phyloP scores from a whole-genome alignment of 1,284 basidiomycete genomes.

The Moesziomyces antarcticus region DNA sequence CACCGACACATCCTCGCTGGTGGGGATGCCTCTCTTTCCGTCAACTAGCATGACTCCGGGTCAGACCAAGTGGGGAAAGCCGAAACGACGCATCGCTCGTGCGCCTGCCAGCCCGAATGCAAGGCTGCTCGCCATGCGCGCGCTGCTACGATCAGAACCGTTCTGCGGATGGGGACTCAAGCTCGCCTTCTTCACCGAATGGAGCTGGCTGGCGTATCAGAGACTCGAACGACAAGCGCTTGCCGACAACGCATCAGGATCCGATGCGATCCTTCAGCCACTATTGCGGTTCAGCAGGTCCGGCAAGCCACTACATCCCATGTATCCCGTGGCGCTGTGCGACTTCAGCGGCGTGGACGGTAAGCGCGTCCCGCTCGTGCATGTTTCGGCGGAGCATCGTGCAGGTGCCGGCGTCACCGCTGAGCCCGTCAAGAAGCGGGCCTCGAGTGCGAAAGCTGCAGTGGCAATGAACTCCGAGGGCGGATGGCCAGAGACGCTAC shows the following conservation, averaged over 20 bases:
- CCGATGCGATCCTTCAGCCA: neutral
- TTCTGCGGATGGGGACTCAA: slow-evolving; percentile 63
- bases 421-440: slow-evolving; percentile 24
- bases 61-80: slow-evolving; percentile 27
- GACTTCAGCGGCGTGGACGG: slow-evolving; percentile 63
- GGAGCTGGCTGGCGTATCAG: slow-evolving; percentile 48
- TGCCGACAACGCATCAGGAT: neutral
- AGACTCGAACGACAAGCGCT: slow-evolving; percentile 10
- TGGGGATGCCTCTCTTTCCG: slow-evolving; percentile 47
- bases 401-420: slow-evolving; percentile 24
- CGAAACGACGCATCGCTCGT: slow-evolving; percentile 20
- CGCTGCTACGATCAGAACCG: slow-evolving; percentile 60
- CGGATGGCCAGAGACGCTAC: slow-evolving; percentile 29
- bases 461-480: slow-evolving; percentile 4
- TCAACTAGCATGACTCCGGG: slow-evolving; percentile 36
- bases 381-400: slow-evolving; percentile 19
- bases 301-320: slow-evolving; percentile 31
- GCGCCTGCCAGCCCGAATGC: slow-evolving; percentile 51
- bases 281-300: slow-evolving; percentile 26
- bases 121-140: slow-evolving; percentile 64
- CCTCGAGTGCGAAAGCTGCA: slow-evolving; percentile 9
- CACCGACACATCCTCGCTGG: slow-evolving; percentile 6
- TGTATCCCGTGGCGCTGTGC: slow-evolving; percentile 43
- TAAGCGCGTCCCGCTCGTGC: slow-evolving; percentile 20
- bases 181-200: slow-evolving; percentile 62